Evolutionary conservation across 768 basidiomycete genomes (phyloP).

Genomic region (Leucosporidium scottii): DNA sequence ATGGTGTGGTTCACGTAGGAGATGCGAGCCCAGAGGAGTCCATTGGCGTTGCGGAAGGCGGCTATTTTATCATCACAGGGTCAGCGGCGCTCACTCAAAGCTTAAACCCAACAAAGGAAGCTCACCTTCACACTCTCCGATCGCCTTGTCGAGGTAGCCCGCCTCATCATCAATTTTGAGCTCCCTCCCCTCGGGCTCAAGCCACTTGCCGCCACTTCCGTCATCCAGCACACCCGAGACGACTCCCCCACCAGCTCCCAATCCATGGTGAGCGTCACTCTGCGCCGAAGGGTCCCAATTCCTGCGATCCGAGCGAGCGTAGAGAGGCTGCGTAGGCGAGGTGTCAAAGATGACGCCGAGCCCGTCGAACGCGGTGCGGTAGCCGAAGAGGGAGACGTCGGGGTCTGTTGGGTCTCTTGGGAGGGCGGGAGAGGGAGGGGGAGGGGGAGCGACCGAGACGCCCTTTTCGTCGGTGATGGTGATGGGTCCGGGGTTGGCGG

Average conservation of each 20-base stretch:
- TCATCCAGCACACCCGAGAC: slow-evolving; percentile 37
- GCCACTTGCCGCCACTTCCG: slow-evolving; percentile 28
- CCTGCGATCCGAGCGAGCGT: slow-evolving; percentile 24
- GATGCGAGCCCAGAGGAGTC: slow-evolving; percentile 36
- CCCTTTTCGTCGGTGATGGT: neutral
- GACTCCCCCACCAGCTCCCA: slow-evolving; percentile 26
- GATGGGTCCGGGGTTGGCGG: slow-evolving; percentile 14
- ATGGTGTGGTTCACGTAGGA: slow-evolving; percentile 32
- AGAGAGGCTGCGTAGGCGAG: slow-evolving; percentile 29
- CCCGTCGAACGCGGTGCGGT: slow-evolving; percentile 33
- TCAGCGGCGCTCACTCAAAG: no score
- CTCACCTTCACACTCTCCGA: slow-evolving; percentile 34
- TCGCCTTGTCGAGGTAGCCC: slow-evolving; percentile 26
- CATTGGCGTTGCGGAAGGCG: slow-evolving; percentile 35
- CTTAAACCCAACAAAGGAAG: no score
- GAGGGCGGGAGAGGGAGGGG: slow-evolving; percentile 3
- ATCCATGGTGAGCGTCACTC: slow-evolving; percentile 7
- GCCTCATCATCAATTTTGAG: slow-evolving; percentile 30
- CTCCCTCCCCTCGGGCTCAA: slow-evolving; percentile 16
- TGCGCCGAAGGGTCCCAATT: slow-evolving; percentile 12
- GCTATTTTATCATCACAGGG: neutral
- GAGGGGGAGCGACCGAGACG: slow-evolving; percentile 1
- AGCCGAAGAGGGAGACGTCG: slow-evolving; percentile 35
- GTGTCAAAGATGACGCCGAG: slow-evolving; percentile 38
- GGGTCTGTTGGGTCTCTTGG: slow-evolving; percentile 21